phyloP scores from a whole-genome alignment of 331 rosid species.

The Acacia concinna region DNA sequence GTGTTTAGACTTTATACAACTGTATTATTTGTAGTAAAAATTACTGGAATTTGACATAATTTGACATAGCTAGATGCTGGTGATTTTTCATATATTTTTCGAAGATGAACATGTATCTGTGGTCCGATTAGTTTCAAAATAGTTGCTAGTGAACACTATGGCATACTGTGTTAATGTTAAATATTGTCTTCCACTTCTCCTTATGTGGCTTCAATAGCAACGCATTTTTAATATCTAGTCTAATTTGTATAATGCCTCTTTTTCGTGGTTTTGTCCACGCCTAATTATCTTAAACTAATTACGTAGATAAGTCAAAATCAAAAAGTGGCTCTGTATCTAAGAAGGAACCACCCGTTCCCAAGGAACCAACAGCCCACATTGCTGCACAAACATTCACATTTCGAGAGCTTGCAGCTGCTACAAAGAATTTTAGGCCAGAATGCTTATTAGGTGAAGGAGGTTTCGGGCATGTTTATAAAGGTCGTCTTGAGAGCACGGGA shows the following conservation, averaged over 20 bases:
- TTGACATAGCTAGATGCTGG: too few species aligned
- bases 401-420: constrained; percentile 95
- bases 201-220: not conserved
- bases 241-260: not conserved
- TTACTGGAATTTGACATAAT: not conserved
- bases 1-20: not conserved
- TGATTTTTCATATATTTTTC: not conserved
- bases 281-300: constrained; percentile 29
- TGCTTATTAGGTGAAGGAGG: constrained; percentile 95
- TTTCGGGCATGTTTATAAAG: constrained; percentile 96
- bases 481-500: constrained; percentile 90
- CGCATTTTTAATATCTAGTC: constrained; percentile 6
- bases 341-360: constrained; percentile 73
- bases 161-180: constrained; percentile 2
- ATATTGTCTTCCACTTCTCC: not conserved
- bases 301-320: constrained; percentile 72
- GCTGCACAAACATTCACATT: constrained; percentile 99
- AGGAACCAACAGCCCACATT: constrained; percentile 84
- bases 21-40: not conserved
- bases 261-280: not conserved
- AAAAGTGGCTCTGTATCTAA: constrained; percentile 64
- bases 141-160: constrained; percentile 1
- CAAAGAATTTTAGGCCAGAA: constrained; percentile 88
- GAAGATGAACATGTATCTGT: not conserved
- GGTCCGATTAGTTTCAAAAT: not conserved